Conservation (phyloP, 192 early-diverging fungal genomes). For the Lobulomyces angularis region DNA sequence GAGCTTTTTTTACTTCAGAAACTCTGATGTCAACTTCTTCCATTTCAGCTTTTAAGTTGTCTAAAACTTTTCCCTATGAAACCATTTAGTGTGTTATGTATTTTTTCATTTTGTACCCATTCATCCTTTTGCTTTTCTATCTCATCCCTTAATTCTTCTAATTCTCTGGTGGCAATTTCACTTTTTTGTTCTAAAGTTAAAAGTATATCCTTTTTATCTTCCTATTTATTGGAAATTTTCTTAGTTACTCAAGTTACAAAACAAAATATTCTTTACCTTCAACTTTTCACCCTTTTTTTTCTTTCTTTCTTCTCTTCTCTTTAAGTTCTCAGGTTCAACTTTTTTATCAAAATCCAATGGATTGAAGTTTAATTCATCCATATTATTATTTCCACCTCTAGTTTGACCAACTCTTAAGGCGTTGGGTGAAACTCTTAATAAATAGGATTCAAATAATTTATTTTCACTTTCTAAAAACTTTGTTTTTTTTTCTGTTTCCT, state of each 20-base stretch:
- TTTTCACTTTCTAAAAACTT: slow-evolving; percentile 33
- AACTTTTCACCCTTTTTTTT: slow-evolving; percentile 41
- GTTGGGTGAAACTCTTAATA: slow-evolving; percentile 27
- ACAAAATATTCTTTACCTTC: too few relatives aligned
- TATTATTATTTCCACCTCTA: slow-evolving; percentile 1
- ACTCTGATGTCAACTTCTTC: slow-evolving; percentile 48
- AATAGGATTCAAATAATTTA: slow-evolving; percentile 35
- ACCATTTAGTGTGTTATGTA: too few relatives aligned
- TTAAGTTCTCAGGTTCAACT: too few relatives aligned
- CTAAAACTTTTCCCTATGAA: slow-evolving; percentile 35
- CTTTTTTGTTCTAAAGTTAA: slow-evolving; percentile 45
- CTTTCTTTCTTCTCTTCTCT: slow-evolving; percentile 14
- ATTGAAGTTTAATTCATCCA: not conserved
- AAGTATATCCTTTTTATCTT: slow-evolving; percentile 25
- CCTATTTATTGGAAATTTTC: too few relatives aligned
- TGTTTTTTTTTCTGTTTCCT: slow-evolving; percentile 28
- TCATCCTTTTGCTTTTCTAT: slow-evolving; percentile 48
- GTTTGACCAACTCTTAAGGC: not conserved
- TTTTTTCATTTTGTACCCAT: too few relatives aligned
- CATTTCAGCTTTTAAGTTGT: slow-evolving; percentile 49
- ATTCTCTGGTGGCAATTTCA: slow-evolving; percentile 46
- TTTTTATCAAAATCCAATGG: too few relatives aligned
- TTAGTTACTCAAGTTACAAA: too few relatives aligned
- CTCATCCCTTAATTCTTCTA: slow-evolving; percentile 49
- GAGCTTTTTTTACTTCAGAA: slow-evolving; percentile 36